Conservation (phyloP, 768 basidiomycete genomes). For the Podaxis sp. region DNA sequence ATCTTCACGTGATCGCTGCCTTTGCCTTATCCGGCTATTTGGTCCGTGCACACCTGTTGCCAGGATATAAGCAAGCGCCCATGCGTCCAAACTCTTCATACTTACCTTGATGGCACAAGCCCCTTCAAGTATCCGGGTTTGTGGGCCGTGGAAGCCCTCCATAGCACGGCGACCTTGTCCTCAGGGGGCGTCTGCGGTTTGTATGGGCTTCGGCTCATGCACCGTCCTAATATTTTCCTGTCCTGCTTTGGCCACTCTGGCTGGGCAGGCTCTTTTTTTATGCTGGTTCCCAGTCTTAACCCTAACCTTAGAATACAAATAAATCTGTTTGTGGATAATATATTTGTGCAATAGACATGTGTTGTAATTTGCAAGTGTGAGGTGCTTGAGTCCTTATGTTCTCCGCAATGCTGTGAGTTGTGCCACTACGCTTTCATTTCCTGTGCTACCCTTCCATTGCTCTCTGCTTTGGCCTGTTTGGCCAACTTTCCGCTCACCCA, state of each 20-base stretch:
- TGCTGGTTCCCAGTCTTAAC: conserved; percentile 13
- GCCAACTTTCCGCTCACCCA: conserved; percentile 5
- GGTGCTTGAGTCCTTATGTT: background rate
- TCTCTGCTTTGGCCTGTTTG: conserved; percentile 38
- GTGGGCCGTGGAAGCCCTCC: conserved; percentile 14
- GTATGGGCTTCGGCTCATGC: conserved; percentile 71
- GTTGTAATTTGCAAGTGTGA: background rate
- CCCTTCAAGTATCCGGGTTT: conserved; percentile 18
- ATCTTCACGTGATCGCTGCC: background rate
- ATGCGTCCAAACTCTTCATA: conserved; percentile 9
- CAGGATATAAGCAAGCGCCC: background rate
- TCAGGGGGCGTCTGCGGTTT: conserved; percentile 35
- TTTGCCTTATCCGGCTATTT: background rate
- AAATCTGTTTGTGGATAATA: background rate
- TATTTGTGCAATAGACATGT: background rate
- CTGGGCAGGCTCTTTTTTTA: conserved; percentile 39
- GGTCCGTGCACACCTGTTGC: conserved; percentile 6
- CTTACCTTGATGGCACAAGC: conserved; percentile 19
- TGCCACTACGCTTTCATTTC: background rate
- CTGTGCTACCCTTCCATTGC: background rate
- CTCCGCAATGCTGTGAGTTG: background rate
- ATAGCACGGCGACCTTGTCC: conserved; percentile 21
- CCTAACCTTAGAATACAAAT: conserved; percentile 13
- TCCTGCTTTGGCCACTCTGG: conserved; percentile 63
- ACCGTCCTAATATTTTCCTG: conserved; percentile 76